Conservation (phyloP, 371 early-diverging fungal species). For the Cladochytrium tenue region DNA sequence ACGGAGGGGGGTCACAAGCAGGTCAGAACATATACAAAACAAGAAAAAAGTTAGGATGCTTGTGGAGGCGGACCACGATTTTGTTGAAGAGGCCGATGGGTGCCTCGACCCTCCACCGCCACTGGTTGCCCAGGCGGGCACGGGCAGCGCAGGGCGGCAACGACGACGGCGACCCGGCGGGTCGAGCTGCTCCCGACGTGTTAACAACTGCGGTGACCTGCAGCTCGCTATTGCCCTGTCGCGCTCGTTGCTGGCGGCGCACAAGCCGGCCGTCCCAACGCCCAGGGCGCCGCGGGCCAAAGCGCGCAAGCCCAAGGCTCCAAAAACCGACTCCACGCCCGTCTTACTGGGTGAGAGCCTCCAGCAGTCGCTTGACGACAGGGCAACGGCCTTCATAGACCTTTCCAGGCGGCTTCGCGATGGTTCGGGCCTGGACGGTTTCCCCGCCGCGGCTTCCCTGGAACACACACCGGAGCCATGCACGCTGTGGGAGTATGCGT, state of each 20-base stretch:
- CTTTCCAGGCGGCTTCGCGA: background rate
- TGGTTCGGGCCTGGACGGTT: background rate
- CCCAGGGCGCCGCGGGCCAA: background rate
- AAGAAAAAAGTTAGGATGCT: too few species aligned
- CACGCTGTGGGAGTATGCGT: background rate
- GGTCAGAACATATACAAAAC: too few species aligned
- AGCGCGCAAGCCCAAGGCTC: background rate
- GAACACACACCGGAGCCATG: background rate
- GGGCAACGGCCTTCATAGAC: background rate
- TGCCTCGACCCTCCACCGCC: too few species aligned
- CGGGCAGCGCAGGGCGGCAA: too few species aligned
- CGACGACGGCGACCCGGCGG: too few species aligned
- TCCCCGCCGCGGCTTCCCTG: too few species aligned
- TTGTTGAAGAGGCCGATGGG: too few species aligned
- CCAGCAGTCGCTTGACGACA: background rate
- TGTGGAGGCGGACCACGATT: too few species aligned
- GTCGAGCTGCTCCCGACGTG: too few species aligned
- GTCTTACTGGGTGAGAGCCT: background rate
- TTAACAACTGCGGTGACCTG: background rate
- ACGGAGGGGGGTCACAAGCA: too few species aligned
- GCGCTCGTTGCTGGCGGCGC: background rate
- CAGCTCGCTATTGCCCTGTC: background rate
- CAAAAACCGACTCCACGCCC: background rate
- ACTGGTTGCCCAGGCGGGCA: too few species aligned
- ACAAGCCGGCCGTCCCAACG: background rate